Evolutionary conservation across 2,329 filamentous ascomycete species (phyloP).

Genomic region (Byssoonygena ceratinophila): DNA sequence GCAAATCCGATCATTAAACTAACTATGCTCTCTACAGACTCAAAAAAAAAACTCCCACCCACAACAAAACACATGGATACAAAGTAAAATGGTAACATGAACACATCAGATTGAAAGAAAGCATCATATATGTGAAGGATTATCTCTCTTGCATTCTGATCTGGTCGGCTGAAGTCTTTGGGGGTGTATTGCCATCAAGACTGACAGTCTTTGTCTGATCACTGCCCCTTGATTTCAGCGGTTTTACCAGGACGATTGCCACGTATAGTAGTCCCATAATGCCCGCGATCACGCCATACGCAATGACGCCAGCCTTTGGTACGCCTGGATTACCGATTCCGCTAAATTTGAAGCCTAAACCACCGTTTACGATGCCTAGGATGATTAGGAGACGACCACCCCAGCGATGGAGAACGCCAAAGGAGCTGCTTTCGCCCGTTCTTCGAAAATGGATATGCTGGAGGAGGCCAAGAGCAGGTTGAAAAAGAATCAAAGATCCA

Average conservation of each 20-base stretch:
- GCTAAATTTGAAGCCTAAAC: slow-evolving; percentile 43
- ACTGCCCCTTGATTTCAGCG: not conserved
- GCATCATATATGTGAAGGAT: not conserved
- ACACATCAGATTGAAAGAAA: too few species aligned
- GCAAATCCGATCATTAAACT: too few species aligned
- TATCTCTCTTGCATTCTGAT: not conserved
- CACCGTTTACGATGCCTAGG: slow-evolving; percentile 49
- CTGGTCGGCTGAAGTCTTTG: not conserved
- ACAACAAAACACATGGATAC: not conserved
- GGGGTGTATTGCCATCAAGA: not conserved
- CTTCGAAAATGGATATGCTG: slow-evolving; percentile 45
- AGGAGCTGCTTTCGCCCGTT: slow-evolving; percentile 36
- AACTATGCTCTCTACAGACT: too few species aligned
- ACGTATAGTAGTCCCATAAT: slow-evolving; percentile 39
- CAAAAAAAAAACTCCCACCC: too few species aligned
- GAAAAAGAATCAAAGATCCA: slow-evolving; percentile 45
- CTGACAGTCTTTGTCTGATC: not conserved
- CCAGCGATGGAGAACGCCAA: slow-evolving; percentile 44
- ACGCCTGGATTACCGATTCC: slow-evolving; percentile 30
- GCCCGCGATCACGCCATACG: slow-evolving; percentile 42
- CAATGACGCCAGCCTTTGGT: slow-evolving; percentile 27
- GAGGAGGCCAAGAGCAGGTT: slow-evolving; percentile 42
- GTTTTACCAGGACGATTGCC: slow-evolving; percentile 15
- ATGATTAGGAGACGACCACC: slow-evolving; percentile 42
- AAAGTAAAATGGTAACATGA: not conserved